A percentile compares a stretch with the other conserved stretches of the same genome.
Evolutionary conservation across 495 filamentous ascomycete genomes (phyloP).

Genomic region (Lasiosphaeris hirsuta): DNA sequence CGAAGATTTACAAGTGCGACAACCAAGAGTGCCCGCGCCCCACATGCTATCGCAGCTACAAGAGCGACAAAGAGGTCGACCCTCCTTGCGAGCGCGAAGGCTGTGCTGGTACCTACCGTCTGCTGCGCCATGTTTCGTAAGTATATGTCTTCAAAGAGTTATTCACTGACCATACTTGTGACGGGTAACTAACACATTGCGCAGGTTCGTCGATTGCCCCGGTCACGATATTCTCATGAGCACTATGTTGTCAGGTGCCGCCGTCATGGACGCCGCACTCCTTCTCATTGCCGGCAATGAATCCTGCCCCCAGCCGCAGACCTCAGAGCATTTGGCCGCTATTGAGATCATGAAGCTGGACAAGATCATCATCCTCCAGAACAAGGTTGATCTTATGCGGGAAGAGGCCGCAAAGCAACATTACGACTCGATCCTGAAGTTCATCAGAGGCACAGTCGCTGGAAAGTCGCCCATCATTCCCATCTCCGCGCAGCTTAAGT

Average conservation of each 20-base stretch:
- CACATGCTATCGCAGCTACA: constrained; percentile 93
- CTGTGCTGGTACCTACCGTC: constrained; percentile 76
- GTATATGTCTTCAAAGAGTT: constrained; percentile 27
- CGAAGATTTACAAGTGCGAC: constrained; percentile 99
- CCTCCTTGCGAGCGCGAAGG: constrained; percentile 93
- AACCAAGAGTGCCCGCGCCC: constrained; percentile 85
- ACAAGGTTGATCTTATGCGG: constrained; percentile 97
- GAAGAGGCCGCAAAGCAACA: constrained; percentile 89
- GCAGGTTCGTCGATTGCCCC: constrained; percentile 93
- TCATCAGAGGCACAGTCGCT: constrained; percentile 94
- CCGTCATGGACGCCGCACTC: constrained; percentile 98
- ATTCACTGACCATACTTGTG: not conserved
- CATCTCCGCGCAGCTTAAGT: constrained; percentile 97
- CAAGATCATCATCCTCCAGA: constrained; percentile 98
- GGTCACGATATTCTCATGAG: constrained; percentile 99
- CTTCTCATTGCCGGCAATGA: constrained; percentile 98
- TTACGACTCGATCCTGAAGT: constrained; percentile 93
- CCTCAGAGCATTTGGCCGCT: constrained; percentile 94
- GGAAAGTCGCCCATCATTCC: constrained; percentile 95
- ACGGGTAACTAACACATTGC: constrained; percentile 11
- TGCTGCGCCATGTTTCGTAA: constrained; percentile 86
- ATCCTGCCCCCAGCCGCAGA: constrained; percentile 98
- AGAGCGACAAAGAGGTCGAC: constrained; percentile 96
- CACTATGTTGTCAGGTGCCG: constrained; percentile 98
- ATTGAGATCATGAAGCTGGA: constrained; percentile 99